These are phyloP conservation scores for Colletotrichum cereale DNA, from an alignment of 2,329 filamentous ascomycete species.

Conservation along the genomic window DNA sequence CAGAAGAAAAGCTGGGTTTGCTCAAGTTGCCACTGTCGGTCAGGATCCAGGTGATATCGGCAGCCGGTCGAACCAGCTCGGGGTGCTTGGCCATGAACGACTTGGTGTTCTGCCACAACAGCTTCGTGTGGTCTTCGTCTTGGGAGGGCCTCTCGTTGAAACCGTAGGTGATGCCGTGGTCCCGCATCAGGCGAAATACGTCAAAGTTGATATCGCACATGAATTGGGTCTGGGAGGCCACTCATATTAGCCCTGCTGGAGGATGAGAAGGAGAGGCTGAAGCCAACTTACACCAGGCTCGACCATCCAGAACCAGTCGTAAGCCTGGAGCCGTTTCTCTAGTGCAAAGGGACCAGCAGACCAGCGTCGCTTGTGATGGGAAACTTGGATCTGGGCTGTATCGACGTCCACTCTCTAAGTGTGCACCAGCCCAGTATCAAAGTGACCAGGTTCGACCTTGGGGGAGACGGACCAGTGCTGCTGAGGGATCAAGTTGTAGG, in stretches of 20 bases:
- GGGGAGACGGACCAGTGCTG: constrained; percentile 82
- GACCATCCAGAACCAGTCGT: constrained; percentile 72
- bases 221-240: constrained; percentile 61
- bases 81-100: constrained; percentile 60
- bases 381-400: constrained; percentile 71
- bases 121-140: constrained; percentile 56
- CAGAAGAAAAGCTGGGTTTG: constrained; percentile 15
- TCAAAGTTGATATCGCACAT: constrained; percentile 80
- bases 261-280: not conserved
- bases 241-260: constrained; percentile 26
- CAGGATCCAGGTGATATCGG: constrained; percentile 63
- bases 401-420: constrained; percentile 72
- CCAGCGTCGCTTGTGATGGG: constrained; percentile 86
- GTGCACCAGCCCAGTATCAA: constrained; percentile 72
- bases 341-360: constrained; percentile 86
- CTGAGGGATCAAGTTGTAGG: constrained; percentile 79
- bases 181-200: constrained; percentile 87
- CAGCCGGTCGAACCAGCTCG: constrained; percentile 60
- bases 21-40: constrained; percentile 42
- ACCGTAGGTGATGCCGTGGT: constrained; percentile 85
- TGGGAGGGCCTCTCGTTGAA: constrained; percentile 66
- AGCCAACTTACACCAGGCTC: constrained; percentile 66
- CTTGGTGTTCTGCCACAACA: constrained; percentile 60
- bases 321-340: constrained; percentile 75
- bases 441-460: constrained; percentile 78